These are phyloP conservation scores for Aquilaria agallochum DNA, from an alignment of 441 rosid species.

Conservation along the genomic window DNA sequence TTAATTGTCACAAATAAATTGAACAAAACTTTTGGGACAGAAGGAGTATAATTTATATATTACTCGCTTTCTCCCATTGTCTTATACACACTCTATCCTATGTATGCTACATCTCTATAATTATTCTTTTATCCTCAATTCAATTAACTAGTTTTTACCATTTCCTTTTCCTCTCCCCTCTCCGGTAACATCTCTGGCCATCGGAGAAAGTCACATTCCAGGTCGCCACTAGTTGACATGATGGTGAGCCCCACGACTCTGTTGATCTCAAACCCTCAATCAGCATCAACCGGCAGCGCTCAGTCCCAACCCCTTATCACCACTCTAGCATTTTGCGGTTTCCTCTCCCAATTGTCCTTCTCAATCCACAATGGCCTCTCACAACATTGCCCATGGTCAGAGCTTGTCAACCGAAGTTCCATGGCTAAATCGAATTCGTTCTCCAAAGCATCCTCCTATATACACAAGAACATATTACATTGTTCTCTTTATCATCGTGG, in stretches of 20 bases:
- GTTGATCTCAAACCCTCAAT: slow-evolving; percentile 36
- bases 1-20: too few species aligned
- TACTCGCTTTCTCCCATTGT: too few species aligned
- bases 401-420: slow-evolving; percentile 51
- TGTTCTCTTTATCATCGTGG: slow-evolving; percentile 43
- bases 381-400: slow-evolving; percentile 64
- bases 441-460: slow-evolving; percentile 60
- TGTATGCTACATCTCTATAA: too few species aligned
- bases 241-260: slow-evolving; percentile 50
- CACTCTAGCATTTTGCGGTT: slow-evolving; percentile 46
- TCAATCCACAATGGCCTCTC: slow-evolving; percentile 62
- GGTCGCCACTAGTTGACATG: slow-evolving; percentile 10
- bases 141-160: too few species aligned
- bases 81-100: too few species aligned
- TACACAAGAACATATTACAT: slow-evolving; percentile 53
- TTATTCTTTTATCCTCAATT: too few species aligned
- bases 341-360: slow-evolving; percentile 48
- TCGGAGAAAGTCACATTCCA: background rate
- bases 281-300: slow-evolving; percentile 23
- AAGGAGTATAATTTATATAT: too few species aligned
- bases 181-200: background rate
- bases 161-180: background rate
- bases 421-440: slow-evolving; percentile 53
- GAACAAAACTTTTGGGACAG: too few species aligned
- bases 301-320: slow-evolving; percentile 48